A percentile compares a stretch with the other conserved stretches of the same genome.
Evolutionary conservation across 1,139 yeast genomes (phyloP).

Genomic region (Candida sp.): DNA sequence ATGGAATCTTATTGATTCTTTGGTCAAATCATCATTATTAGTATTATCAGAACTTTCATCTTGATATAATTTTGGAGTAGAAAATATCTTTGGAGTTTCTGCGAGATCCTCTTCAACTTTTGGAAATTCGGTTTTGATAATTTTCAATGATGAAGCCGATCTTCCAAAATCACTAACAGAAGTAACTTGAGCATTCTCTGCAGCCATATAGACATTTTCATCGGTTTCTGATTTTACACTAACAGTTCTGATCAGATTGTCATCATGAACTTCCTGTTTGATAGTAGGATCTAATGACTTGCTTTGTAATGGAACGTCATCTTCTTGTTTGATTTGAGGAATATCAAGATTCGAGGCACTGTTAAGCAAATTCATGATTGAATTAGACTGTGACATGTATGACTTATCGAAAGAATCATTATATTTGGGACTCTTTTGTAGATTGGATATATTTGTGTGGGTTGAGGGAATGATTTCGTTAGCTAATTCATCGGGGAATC

Average conservation of each 20-base stretch:
- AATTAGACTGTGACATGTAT: conserved; percentile 36
- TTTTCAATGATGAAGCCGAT: conserved; percentile 1
- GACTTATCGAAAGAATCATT: conserved; percentile 38
- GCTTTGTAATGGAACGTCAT: not conserved
- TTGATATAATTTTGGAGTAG: conserved; percentile 1
- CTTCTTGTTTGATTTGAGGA: conserved; percentile 1
- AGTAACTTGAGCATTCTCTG: conserved; percentile 2
- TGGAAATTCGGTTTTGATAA: not conserved
- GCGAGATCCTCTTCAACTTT: not conserved
- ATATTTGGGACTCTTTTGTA: conserved; percentile 7
- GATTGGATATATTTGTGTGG: not conserved
- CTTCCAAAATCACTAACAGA: conserved; percentile 8
- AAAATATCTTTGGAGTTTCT: conserved; percentile 1
- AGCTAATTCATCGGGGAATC: conserved; percentile 39
- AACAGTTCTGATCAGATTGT: not conserved
- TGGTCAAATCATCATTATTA: conserved; percentile 15
- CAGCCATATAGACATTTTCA: not conserved
- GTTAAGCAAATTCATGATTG: conserved; percentile 38
- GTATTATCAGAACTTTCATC: conserved; percentile 8
- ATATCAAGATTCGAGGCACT: conserved; percentile 11
- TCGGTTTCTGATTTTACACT: not conserved
- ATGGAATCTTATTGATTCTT: conserved; percentile 31
- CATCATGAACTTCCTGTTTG: not conserved
- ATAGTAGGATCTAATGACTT: not conserved
- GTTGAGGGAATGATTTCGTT: conserved; percentile 28